Evolutionary conservation across 2,329 filamentous ascomycete genomes (phyloP).

Genomic region (Aspergillus tanneri): DNA sequence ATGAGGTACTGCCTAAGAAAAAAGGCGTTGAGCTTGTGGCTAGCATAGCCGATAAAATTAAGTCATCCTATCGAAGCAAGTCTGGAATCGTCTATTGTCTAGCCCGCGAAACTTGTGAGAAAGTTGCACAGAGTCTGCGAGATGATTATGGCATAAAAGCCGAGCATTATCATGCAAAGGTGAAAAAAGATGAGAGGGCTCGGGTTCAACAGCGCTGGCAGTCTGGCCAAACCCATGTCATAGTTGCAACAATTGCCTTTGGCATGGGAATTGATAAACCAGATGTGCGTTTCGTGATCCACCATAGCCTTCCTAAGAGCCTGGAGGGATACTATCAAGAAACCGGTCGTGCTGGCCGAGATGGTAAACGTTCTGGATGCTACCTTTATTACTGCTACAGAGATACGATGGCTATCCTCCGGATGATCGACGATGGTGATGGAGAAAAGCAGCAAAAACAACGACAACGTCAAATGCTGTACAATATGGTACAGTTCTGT

Average conservation of each 20-base stretch:
- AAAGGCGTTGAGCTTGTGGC: constrained; percentile 57
- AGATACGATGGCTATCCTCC: constrained; percentile 71
- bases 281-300: constrained; percentile 93
- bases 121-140: constrained; percentile 68
- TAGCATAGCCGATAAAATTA: constrained; percentile 61
- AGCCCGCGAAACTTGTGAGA: constrained; percentile 78
- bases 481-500: constrained; percentile 80
- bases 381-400: constrained; percentile 83
- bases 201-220: constrained; percentile 81
- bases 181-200: constrained; percentile 67
- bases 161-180: constrained; percentile 80
- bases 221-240: constrained; percentile 72
- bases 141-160: constrained; percentile 66
- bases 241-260: constrained; percentile 97
- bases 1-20: constrained; percentile 75
- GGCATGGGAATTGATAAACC: constrained; percentile 99
- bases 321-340: constrained; percentile 98
- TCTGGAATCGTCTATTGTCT: constrained; percentile 93
- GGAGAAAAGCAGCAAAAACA: constrained; percentile 76
- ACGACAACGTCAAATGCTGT: constrained; percentile 79
- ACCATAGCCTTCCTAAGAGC: constrained; percentile 89
- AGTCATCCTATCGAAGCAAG: constrained; percentile 64
- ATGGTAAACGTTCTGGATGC: constrained; percentile 83
- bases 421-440: constrained; percentile 80
- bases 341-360: constrained; percentile 89